Evolutionary conservation across 345 rosid genomes (phyloP).

Genomic region (thale cress (Arabidopsis thaliana)): DNA sequence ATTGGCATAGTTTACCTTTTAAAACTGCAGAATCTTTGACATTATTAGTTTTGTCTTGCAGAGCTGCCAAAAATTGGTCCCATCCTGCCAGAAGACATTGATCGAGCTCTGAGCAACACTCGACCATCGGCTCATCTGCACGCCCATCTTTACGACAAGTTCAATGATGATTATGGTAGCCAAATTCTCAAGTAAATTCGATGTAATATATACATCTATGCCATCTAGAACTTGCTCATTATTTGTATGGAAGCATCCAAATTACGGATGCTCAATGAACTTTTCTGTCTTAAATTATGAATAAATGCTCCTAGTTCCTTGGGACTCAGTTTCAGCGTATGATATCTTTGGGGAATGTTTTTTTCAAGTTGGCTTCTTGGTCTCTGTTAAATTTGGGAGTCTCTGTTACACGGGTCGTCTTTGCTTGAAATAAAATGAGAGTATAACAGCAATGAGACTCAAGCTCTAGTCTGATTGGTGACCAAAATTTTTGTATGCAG

Average conservation of each 20-base stretch:
- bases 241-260: slow-evolving; percentile 11
- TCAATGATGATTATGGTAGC: slow-evolving; percentile 91
- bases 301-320: slow-evolving; percentile 7
- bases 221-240: slow-evolving; percentile 17
- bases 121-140: slow-evolving; percentile 96
- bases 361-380: not conserved
- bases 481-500: slow-evolving; percentile 12
- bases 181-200: slow-evolving; percentile 64
- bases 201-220: slow-evolving; percentile 2
- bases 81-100: slow-evolving; percentile 66
- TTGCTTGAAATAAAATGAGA: not conserved
- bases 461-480: not conserved
- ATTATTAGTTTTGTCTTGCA: slow-evolving; percentile 40
- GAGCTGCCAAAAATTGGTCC: slow-evolving; percentile 89
- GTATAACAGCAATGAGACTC: not conserved
- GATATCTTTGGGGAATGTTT: not conserved
- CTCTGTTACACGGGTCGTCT: not conserved
- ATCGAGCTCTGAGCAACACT: slow-evolving; percentile 78
- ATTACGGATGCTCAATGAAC: not conserved
- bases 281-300: not conserved
- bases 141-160: slow-evolving; percentile 83
- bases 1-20: not conserved
- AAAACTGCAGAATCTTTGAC: slow-evolving; percentile 16
- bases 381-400: not conserved
- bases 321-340: slow-evolving; percentile 1